Percentiles rank a stretch among this genome's conserved stretches.
Evolutionary conservation across 106 monocot genomes (phyloP).

Genomic region (Narthecium ossifragum): DNA sequence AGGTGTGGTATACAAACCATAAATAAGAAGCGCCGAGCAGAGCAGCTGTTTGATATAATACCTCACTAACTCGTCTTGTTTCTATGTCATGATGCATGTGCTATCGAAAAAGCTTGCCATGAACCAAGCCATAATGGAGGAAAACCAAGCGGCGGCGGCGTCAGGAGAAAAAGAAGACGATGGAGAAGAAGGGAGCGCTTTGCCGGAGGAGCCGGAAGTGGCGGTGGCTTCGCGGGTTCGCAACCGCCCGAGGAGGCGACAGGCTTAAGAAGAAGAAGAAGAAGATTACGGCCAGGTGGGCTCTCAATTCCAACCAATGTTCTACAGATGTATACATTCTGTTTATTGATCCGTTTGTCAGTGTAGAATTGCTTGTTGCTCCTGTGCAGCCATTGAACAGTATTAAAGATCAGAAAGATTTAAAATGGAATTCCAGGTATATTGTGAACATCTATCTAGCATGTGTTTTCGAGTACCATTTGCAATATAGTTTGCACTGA

Average conservation of each 20-base stretch:
- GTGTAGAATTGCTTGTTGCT: background rate
- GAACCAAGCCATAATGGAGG: slow-evolving; percentile 52
- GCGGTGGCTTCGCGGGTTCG: slow-evolving; percentile 27
- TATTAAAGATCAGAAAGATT: background rate
- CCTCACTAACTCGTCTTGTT: background rate
- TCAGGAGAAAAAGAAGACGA: background rate
- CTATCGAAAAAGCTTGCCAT: slow-evolving; percentile 30
- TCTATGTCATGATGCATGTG: background rate
- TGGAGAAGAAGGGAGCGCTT: slow-evolving; percentile 6
- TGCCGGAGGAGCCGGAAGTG: slow-evolving; percentile 9
- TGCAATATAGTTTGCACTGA: too few relatives aligned
- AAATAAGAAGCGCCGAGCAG: background rate
- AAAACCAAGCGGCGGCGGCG: slow-evolving; percentile 26
- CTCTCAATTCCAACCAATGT: too few relatives aligned
- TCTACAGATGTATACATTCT: too few relatives aligned
- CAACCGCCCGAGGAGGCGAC: slow-evolving; percentile 42
- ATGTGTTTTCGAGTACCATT: too few relatives aligned
- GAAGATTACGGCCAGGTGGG: background rate
- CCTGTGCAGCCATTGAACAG: background rate
- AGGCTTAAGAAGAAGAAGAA: background rate
- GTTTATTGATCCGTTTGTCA: too few relatives aligned
- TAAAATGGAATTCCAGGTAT: background rate
- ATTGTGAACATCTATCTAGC: too few relatives aligned
- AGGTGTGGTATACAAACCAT: slow-evolving; percentile 24
- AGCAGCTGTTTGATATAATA: background rate